Base-by-base conservation (phyloP, 768 basidiomycete genomes). In the Chlorophyllum brunneum region DNA sequence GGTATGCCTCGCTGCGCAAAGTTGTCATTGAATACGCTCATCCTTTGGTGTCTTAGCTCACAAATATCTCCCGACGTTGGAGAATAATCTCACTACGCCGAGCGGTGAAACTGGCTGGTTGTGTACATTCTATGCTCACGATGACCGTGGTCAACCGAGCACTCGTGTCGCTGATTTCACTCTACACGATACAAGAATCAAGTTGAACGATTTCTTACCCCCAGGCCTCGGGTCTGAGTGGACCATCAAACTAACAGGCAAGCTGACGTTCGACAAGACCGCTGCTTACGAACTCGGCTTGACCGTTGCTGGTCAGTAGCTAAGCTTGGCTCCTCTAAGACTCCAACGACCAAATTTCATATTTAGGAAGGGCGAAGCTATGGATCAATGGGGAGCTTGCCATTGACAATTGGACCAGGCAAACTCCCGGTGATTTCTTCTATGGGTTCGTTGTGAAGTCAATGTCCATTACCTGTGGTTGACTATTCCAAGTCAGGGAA, bases 321-420 rank as follows among this genome's bases (percentile, higher is more conserved):
- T 50, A 24, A 4, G 41, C 38, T 24, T 23, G 55, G 22, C 33
- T 16, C 4, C 24, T 48, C 48, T 51, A 6, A 23, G 39, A 18
- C 44, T 15, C 34, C 27, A 26, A 22, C 2, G 29, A 2, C 29
- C 22, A 24, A 1, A 23, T 46, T 6, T 39, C n/a, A 20, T 29
- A 31, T 49, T 29, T 31, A 75, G 80, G 80, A 6, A 75, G 81
- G 22, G 82, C 81, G 4, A 84, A 84, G 65, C 67, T 91, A 1
- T 88, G 74, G 68, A 64, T 89, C 24, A 61, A 85, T 41, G 80
- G 75, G 8, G 63, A 79, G 58, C 62, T 85, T 48, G 69, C 76
- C 15, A 80, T 88, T 40, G 85, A 88, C 61, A 87, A 88, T 60
- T 86, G 84, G 78, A 83, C 80, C 7, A 78, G 79, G 57, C 85